Base-by-base conservation (phyloP, 441 rosid species). In the Croton laevigatus region DNA sequence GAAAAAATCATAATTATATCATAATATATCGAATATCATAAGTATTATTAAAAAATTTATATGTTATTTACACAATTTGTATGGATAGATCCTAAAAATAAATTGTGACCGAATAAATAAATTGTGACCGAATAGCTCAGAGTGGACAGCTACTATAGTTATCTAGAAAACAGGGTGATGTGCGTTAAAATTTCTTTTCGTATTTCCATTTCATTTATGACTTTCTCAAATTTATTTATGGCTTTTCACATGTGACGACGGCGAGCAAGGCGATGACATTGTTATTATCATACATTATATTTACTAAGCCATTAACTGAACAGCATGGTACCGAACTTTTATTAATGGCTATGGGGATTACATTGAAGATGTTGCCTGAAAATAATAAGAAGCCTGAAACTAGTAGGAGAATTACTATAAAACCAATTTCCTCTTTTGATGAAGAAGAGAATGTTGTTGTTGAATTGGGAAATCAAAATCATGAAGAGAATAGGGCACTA, bases 221-320 rank as follows among this genome's bases (percentile, higher is more conserved):
- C n/a, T n/a, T 42, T 22, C 23, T 55, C 32, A 27, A 27, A 16
- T 37, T 12, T 61, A 6, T 40, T 40, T 1, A 1, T 40, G 6
- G 48, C 20, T 60, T 4, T 19, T 60, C 46, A 49, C 88, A 90
- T 95, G 84, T 89, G 73, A 90, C 98, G 40, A 90, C 98, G n/a
- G 97, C 97, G 1, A 90, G 95, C 74, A 93, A 93, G 81, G 92
- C 92, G 0, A 95, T 89, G 52, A 90, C 98, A 2, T 82, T 90
- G 75, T 71, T 93, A 65, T 77, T 91, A 1, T 93, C 98, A 3
- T 91, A 88, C 85, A 71, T 89, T 81, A 86, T 93, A 69, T 93
- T 91, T 77, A 91, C 98, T 4, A 93, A 93, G 76, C 94, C 96
- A 8, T 75, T 93, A 42, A 91, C 98, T 0, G 96, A 83, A 32